A percentile compares a stretch with the other conserved stretches of the same genome.
Conservation (phyloP, 805 yeast genomes). For the Lipomyces kockii region DNA sequence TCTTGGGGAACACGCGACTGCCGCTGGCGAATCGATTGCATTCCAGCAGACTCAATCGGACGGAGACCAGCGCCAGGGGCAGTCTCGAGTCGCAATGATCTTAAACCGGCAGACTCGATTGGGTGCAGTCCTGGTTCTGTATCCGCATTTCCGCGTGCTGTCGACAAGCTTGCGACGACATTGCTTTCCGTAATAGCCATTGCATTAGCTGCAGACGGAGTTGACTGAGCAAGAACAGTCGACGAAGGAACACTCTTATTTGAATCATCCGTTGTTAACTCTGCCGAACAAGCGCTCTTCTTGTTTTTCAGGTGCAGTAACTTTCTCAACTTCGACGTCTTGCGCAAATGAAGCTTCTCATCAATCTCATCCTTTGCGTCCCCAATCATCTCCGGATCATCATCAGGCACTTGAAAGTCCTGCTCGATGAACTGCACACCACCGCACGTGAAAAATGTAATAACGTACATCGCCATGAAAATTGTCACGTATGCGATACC, state of each 20-base stretch:
- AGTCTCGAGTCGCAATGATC: conserved; percentile 15
- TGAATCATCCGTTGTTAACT: neutral
- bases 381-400: conserved; percentile 12
- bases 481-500: conserved; percentile 88
- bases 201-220: neutral
- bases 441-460: conserved; percentile 76
- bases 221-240: neutral
- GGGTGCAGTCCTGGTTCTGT: conserved; percentile 1
- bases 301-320: neutral
- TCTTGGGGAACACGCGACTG: conserved; percentile 7
- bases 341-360: conserved; percentile 25
- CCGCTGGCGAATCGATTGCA: conserved; percentile 26
- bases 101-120: conserved; percentile 25
- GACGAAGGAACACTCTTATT: neutral
- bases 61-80: neutral
- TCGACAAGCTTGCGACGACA: neutral
- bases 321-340: conserved; percentile 24
- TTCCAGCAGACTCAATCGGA: conserved; percentile 23
- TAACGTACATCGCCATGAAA: conserved; percentile 68
- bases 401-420: conserved; percentile 58
- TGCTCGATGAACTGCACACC: conserved; percentile 68
- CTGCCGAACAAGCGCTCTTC: neutral
- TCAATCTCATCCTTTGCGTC: conserved; percentile 10
- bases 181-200: neutral
- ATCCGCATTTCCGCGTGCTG: neutral